Evolutionary conservation across 495 filamentous ascomycete genomes (phyloP), one percentile per base, ranked within the genome.

Genomic region (Penicillium taxi): DNA sequence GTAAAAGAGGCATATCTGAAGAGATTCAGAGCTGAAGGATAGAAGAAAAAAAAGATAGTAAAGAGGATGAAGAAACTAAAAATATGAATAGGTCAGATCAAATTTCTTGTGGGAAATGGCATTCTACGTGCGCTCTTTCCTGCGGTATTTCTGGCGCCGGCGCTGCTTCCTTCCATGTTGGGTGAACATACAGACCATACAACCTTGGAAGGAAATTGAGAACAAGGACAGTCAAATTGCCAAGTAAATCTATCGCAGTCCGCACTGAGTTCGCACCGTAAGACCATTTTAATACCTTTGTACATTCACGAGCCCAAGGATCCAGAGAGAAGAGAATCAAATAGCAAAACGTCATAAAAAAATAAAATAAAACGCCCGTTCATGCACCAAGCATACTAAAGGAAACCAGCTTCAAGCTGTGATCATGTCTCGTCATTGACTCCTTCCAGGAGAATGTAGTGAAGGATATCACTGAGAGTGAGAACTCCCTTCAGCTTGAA

Each of bases 391-490:
- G 19, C 42, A 51, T 48, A 55, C 26, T 23, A 27, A 30, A 33
- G 34, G 20, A 9, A 24, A 16, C 14, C 19, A 15, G 9, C 33
- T 29, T 26, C 21, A 25, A 7, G 14, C 34, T 35, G 38, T 24
- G 32, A 47, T 64, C 58, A 63, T 50, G 42, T 42, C 55, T 67
- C 63, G 41, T 67, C 63, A 52, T 38, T 59, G 54, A 93, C 89
- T 25, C 86, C 89, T 47, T 86, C 82, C 16, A 95, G 73, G 27
- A 99, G 74, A 32, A 94, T 81, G 58, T 96, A 96, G 52, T 93
- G 86, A 40, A 99, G 73, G 44, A 99, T 96, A 61, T 99, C 93
- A 45, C 89, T 95, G 39, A 99, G 69, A 6, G 89, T 95, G 18
- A 99, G 77, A 12, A 99, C 75, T 27, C 91, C 91, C 57, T 82